Base-by-base conservation (phyloP, 176 grass and related monocot genomes). In the Cymbopogon citratus region DNA sequence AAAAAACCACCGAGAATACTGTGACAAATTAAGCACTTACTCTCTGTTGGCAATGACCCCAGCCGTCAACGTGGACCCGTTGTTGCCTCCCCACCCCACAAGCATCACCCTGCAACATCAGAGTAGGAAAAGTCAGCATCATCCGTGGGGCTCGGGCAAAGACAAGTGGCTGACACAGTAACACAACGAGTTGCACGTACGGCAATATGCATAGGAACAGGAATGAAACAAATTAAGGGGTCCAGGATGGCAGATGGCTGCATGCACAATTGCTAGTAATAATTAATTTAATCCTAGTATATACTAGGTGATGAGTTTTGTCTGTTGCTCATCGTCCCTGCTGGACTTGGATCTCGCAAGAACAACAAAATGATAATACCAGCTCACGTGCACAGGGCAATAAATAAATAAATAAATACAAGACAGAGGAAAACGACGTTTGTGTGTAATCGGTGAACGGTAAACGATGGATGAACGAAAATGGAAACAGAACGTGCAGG, bases 31-130 rank as follows among this genome's bases (percentile, higher is more conserved):
- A 36, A 28, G 12, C 33, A 90, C 84, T 84, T 25, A 98, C 95
- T 98, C 95, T 72, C 87, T 89, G 90, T 94, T 98, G 57, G 95
- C 95, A 69, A 94, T 94, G 52, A 94, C 92, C 66, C 95, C 95
- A 61, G 95, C 95, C 14, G 89, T 98, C 27, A 98, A 86, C 4
- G 95, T 98, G 67, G 90, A 92, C 28, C 95, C 95, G 62, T 98
- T 98, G 85, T 98, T 98, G 83, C 95, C 95, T 33, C 95, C 95
- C 92, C 88, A 95, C 13, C 95, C 95, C 78, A 93, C 95, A 21
- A 98, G 90, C 95, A 98, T 93, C 76, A 98, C 92, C 59, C 94
- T 97, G 85, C 67, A 68, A 14, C 51, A 71, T 35, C 27, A 71
- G 21, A 27, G 13, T 12, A 31, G 24, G 66, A 3, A 5, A 15